Evolutionary conservation across 1,139 yeast species (phyloP), one percentile per base, ranked within the genome.

Genomic region (Geotrichum restrictum): DNA sequence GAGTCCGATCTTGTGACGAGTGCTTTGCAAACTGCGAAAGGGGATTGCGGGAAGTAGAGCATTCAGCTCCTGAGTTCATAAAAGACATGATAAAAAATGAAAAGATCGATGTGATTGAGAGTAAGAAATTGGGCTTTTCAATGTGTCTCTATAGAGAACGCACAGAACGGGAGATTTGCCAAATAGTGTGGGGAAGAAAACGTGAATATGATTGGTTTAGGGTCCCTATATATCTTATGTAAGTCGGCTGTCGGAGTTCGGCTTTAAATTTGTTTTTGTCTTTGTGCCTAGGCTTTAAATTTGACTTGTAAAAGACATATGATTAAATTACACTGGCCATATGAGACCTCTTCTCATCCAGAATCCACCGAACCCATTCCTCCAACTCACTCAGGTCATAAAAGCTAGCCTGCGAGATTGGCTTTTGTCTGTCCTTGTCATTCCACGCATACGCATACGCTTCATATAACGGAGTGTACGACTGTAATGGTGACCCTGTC

Each of bases 1-100:
- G 73, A 8, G 86, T 79, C 51, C 83, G 69, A 63, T 82, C 88
- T 59, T 67, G 76, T 43, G 80, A 80, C 56, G 83, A 83, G 44
- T 84, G 88, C 64, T 85, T 84, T 57, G 81, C 79, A 66, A 91
- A 82, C 73, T 88, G 96, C 3, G 95, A 79, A 52, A 91, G 75
- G 18, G 95, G 96, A 68, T 89, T 89, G 55, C 81, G 75, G 54
- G 80, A 78, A 1, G 85, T 84, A 1, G 96, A 84, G 72, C 97
- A 89, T 62, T 88, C 96, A 24, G 93, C 80, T 42, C 91, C 91
- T 38, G 85, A 83, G 48, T 61, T 64, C 69, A 66, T 64, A 52
- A 67, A 67, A 37, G 70, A 66, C 70, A 67, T 67, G 29, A 13
- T 55, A 44, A n/a, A n/a, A n/a, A n/a, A 21, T 14, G 29, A 24